phyloP scores from a whole-genome alignment of 2,329 filamentous ascomycete genomes.

The Phialocephala subalpina region DNA sequence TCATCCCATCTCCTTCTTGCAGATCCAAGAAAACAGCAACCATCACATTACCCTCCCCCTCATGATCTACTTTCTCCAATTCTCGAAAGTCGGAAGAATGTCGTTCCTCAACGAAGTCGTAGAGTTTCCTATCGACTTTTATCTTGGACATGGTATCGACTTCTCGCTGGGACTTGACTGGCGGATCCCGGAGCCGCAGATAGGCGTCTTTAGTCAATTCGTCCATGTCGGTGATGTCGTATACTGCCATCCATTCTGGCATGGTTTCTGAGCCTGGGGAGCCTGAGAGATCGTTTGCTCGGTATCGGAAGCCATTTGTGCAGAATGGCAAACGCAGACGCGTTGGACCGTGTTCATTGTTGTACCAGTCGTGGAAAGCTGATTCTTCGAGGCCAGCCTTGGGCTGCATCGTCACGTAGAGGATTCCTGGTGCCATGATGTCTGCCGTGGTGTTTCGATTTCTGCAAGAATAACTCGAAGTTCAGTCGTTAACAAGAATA shows the following conservation, averaged over 20 bases:
- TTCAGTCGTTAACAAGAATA: not conserved
- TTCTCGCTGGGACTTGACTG: slow-evolving; percentile 64
- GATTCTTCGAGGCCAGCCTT: slow-evolving; percentile 64
- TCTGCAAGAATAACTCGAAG: not conserved
- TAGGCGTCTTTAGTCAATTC: slow-evolving; percentile 77
- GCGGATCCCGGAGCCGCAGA: slow-evolving; percentile 65
- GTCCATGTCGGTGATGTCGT: slow-evolving; percentile 81
- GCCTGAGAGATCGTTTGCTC: slow-evolving; percentile 64
- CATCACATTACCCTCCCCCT: slow-evolving; percentile 66
- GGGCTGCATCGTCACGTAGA: slow-evolving; percentile 90
- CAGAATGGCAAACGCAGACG: slow-evolving; percentile 80
- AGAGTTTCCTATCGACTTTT: slow-evolving; percentile 75
- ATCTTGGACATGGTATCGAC: slow-evolving; percentile 69
- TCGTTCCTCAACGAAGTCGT: slow-evolving; percentile 68
- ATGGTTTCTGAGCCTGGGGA: slow-evolving; percentile 42
- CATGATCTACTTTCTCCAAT: slow-evolving; percentile 66
- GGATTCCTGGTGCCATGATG: slow-evolving; percentile 61
- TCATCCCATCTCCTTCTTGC: slow-evolving; percentile 58
- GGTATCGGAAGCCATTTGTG: slow-evolving; percentile 81
- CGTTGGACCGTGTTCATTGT: slow-evolving; percentile 88
- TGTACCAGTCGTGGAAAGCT: slow-evolving; percentile 92
- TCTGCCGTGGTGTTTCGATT: not conserved
- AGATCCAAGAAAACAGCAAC: slow-evolving; percentile 68
- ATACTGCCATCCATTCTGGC: slow-evolving; percentile 80
- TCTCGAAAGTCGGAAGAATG: slow-evolving; percentile 64